Conservation (phyloP, 148 eudicot genomes). For the Rhododendron ferrugineum region DNA sequence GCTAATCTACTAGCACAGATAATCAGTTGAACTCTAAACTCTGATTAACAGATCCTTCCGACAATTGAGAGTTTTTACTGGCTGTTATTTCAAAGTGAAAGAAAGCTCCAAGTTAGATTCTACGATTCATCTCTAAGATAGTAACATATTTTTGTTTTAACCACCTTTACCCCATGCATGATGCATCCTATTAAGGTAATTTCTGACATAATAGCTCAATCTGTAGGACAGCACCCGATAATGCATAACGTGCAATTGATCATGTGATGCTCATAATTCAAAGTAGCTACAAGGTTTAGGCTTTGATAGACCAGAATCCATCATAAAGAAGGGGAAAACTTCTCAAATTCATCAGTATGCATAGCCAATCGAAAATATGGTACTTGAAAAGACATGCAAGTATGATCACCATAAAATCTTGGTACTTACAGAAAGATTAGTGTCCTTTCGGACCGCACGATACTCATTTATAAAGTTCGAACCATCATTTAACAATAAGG, state of each 20-base stretch:
- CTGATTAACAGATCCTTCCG: background rate
- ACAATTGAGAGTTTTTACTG: background rate
- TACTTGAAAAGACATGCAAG: background rate
- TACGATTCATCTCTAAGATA: background rate
- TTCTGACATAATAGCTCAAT: background rate
- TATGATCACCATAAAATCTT: background rate
- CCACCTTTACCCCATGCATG: background rate
- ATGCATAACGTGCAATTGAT: background rate
- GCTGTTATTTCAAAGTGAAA: background rate
- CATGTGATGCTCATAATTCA: background rate
- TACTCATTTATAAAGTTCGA: slow-evolving; percentile 62
- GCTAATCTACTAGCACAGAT: background rate
- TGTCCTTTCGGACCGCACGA: slow-evolving; percentile 74
- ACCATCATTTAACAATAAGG: slow-evolving; percentile 60
- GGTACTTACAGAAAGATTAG: slow-evolving; percentile 41
- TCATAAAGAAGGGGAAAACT: background rate
- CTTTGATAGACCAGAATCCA: background rate
- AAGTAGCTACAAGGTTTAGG: background rate
- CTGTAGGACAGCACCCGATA: background rate
- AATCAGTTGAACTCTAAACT: background rate
- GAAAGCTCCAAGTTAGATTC: background rate
- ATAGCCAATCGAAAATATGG: background rate
- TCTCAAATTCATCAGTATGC: background rate
- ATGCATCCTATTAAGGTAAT: background rate
- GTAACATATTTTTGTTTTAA: background rate